Conservation (phyloP, 1,139 yeast species). For the Lodderomyces elongisporus region DNA sequence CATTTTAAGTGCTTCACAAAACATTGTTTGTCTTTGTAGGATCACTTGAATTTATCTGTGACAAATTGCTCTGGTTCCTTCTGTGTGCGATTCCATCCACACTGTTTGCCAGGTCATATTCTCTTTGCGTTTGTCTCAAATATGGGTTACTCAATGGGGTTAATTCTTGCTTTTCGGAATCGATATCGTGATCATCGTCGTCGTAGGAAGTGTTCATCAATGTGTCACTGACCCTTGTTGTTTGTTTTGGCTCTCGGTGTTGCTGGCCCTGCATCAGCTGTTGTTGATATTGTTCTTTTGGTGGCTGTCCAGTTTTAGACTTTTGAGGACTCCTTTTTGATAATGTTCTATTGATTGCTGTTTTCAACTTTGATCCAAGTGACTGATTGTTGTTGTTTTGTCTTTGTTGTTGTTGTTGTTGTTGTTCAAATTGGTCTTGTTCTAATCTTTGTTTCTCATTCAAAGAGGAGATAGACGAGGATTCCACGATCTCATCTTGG, state of each 20-base stretch:
- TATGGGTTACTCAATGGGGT: not conserved
- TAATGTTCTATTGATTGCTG: no score
- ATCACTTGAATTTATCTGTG: no score
- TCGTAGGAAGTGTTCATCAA: slow-evolving; percentile 16
- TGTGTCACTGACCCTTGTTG: slow-evolving; percentile 34
- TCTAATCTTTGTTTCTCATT: no score
- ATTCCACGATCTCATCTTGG: slow-evolving; percentile 14
- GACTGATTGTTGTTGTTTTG: not conserved
- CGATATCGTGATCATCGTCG: slow-evolving; percentile 7
- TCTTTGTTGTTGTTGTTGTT: slow-evolving; percentile 2
- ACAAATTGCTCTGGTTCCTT: no score
- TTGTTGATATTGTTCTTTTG: slow-evolving; percentile 12
- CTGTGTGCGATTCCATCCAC: no score
- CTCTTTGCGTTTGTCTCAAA: slow-evolving; percentile 1
- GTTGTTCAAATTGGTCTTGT: no score
- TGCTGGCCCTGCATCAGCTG: no score
- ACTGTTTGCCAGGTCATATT: no score
- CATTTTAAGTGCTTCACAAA: no score
- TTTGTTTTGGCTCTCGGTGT: no score
- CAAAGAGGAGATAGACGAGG: no score
- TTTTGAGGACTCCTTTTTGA: slow-evolving; percentile 4
- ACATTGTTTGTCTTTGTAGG: no score
- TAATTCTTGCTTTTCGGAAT: slow-evolving; percentile 1
- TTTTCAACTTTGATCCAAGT: not conserved
- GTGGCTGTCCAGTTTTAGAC: slow-evolving; percentile 2